Percentiles rank a stretch among this genome's conserved stretches.
phyloP scores from a whole-genome alignment of 2,329 filamentous ascomycete species.

The Xylariaceae sp. region DNA sequence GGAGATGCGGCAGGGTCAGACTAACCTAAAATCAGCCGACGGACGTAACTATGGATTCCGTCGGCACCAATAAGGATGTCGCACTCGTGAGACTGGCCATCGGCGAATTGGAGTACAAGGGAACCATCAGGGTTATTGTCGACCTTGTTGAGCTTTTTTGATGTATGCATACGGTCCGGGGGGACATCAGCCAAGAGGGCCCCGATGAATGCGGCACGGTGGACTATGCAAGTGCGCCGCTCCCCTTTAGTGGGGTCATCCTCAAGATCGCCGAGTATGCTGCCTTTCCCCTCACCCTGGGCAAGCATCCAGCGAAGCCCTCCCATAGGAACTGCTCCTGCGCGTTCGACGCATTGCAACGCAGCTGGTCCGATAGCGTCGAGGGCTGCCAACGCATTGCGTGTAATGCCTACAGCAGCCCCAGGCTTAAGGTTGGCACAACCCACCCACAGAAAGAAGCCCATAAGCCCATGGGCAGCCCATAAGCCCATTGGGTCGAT shows the following conservation, averaged over 20 bases:
- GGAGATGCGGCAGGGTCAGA: conserved; percentile 20
- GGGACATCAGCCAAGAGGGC: conserved; percentile 17
- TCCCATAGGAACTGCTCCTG: conserved; percentile 19
- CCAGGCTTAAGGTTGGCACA: no score
- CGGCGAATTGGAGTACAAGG: conserved; percentile 15
- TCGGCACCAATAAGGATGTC: conserved; percentile 39
- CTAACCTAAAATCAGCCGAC: conserved; percentile 32
- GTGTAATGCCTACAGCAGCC: conserved; percentile 16
- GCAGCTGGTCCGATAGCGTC: conserved; percentile 14
- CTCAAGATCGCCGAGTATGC: conserved; percentile 11
- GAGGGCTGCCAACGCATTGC: conserved; percentile 19
- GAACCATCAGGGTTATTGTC: conserved; percentile 4
- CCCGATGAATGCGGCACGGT: conserved; percentile 16
- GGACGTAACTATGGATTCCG: conserved; percentile 36
- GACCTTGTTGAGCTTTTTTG: conserved; percentile 18
- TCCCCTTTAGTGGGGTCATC: neutral
- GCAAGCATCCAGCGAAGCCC: conserved; percentile 19
- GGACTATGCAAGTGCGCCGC: conserved; percentile 14
- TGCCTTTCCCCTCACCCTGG: conserved; percentile 11
- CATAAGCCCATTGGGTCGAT: no score
- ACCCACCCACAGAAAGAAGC: no score
- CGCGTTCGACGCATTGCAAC: conserved; percentile 6
- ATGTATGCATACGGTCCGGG: conserved; percentile 15
- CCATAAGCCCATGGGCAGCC: no score
- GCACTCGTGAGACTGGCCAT: conserved; percentile 19